Conservation (phyloP, 345 rosid genomes). For the Euclidium syriacum region DNA sequence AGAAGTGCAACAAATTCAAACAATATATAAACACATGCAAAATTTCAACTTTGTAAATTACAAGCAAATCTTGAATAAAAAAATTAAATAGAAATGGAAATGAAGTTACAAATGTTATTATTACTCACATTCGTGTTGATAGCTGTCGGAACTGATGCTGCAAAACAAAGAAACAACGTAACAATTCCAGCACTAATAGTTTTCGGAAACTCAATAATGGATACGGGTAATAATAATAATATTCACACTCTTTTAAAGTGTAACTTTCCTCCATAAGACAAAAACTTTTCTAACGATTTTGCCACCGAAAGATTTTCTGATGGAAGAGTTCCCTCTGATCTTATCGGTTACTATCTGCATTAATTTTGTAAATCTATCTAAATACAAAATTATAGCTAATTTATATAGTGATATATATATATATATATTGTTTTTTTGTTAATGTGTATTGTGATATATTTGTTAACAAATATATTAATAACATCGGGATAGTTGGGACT, state of each 20-base stretch:
- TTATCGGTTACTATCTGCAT: not conserved
- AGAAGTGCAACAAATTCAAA: not conserved
- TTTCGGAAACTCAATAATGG: constrained; percentile 25
- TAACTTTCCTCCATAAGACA: constrained; percentile 18
- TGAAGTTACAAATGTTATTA: not conserved
- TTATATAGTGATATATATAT: not conserved
- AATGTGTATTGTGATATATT: too few relatives aligned
- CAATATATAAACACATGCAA: not conserved
- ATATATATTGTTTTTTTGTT: too few relatives aligned
- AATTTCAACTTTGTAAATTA: not conserved
- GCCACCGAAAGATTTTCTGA: constrained; percentile 21
- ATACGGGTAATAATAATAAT: constrained; percentile 13
- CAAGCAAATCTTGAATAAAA: not conserved
- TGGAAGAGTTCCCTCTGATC: constrained; percentile 21
- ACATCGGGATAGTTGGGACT: constrained; percentile 50
- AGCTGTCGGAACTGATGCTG: not conserved
- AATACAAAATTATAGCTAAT: not conserved
- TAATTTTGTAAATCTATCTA: not conserved
- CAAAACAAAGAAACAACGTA: not conserved
- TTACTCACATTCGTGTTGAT: not conserved
- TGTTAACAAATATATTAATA: too few relatives aligned
- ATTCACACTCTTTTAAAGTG: constrained; percentile 3
- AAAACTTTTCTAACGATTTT: not conserved
- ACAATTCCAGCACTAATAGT: constrained; percentile 13
- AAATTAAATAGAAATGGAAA: not conserved